Evolutionary conservation across 2,329 filamentous ascomycete species (phyloP).

Genomic region (Fusarium acutatum): DNA sequence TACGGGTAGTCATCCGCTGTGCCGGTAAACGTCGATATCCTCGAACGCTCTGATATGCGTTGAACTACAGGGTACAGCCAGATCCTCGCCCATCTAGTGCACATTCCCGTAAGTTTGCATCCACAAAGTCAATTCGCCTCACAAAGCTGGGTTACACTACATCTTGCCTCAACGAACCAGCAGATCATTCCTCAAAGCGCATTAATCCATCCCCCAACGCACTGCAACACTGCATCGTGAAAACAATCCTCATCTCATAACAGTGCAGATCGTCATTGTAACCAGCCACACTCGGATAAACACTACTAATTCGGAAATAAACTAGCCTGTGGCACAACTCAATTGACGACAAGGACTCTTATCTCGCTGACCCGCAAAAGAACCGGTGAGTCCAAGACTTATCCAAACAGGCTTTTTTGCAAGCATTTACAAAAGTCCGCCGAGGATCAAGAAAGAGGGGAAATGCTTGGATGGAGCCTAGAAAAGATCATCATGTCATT

Average conservation of each 20-base stretch:
- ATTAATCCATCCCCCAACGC: background rate
- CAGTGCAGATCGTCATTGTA: background rate
- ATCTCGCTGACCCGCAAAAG: conserved; percentile 20
- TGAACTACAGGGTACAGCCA: background rate
- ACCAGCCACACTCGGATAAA: background rate
- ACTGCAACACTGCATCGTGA: conserved; percentile 20
- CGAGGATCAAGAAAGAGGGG: background rate
- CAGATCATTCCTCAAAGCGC: conserved; percentile 10
- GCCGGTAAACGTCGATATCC: background rate
- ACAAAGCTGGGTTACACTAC: conserved; percentile 13
- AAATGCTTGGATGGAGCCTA: background rate
- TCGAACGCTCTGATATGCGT: background rate
- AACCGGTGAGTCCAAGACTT: background rate
- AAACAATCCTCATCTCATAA: background rate
- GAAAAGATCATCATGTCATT: conserved; percentile 4
- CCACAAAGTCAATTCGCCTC: conserved; percentile 2
- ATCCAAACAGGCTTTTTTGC: background rate
- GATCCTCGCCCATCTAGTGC: background rate
- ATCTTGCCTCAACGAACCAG: background rate
- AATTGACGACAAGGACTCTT: conserved; percentile 13
- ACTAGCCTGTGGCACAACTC: conserved; percentile 14
- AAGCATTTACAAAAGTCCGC: background rate
- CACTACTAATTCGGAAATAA: background rate
- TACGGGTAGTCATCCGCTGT: background rate
- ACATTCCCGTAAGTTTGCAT: background rate